Conservation (phyloP, 768 basidiomycete genomes). For the Steccherinum ochraceum region DNA sequence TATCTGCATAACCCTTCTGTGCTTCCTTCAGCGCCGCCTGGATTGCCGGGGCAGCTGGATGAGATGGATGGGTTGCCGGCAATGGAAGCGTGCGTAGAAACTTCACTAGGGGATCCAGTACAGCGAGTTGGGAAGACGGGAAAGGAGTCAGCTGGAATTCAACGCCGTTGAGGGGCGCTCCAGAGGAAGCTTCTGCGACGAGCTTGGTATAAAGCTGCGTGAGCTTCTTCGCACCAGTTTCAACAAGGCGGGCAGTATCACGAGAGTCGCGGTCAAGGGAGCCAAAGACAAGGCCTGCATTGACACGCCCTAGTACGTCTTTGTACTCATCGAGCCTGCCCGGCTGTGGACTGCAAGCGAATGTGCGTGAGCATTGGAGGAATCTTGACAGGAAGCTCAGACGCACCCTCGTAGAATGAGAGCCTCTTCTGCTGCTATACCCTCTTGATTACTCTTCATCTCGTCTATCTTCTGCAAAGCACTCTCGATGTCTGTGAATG, state of each 20-base stretch:
- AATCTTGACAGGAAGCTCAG: background rate
- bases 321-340: slow-evolving; percentile 61
- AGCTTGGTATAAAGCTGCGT: slow-evolving; percentile 80
- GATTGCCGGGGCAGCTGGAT: slow-evolving; percentile 66
- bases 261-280: slow-evolving; percentile 47
- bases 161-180: slow-evolving; percentile 56
- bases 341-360: slow-evolving; percentile 53
- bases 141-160: slow-evolving; percentile 51
- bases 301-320: slow-evolving; percentile 69
- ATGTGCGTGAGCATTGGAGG: background rate
- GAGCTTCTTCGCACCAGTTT: slow-evolving; percentile 79
- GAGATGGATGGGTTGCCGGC: slow-evolving; percentile 77
- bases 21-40: slow-evolving; percentile 64
- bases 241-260: slow-evolving; percentile 66
- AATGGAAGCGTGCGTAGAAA: slow-evolving; percentile 70
- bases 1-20: slow-evolving; percentile 78
- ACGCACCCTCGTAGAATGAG: slow-evolving; percentile 71
- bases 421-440: slow-evolving; percentile 71
- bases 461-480: slow-evolving; percentile 75
- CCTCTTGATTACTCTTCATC: slow-evolving; percentile 68
- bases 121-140: slow-evolving; percentile 43
- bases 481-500: slow-evolving; percentile 65
- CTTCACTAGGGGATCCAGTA: slow-evolving; percentile 56
- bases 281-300: slow-evolving; percentile 75
- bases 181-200: slow-evolving; percentile 82